Conservation (phyloP, 2,329 filamentous ascomycete genomes). For the Phaeosphaeria sp. region DNA sequence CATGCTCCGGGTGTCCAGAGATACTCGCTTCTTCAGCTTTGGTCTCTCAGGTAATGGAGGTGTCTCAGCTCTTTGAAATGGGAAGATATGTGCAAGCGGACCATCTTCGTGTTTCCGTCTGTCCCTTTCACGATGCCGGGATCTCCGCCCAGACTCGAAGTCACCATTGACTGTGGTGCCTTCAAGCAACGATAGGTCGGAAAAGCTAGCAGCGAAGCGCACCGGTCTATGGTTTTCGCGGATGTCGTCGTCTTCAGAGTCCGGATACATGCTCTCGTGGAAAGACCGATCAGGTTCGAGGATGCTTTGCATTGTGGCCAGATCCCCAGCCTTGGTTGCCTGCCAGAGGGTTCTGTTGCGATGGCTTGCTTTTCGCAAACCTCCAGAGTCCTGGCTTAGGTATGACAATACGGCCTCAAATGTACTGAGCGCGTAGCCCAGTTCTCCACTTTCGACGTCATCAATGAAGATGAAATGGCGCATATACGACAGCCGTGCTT, state of each 20-base stretch:
- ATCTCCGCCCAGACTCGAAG: conserved; percentile 24
- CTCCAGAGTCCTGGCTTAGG: conserved; percentile 80
- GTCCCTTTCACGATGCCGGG: conserved; percentile 25
- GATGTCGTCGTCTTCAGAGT: conserved; percentile 38
- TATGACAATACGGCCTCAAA: conserved; percentile 94
- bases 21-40: conserved; percentile 75
- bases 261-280: conserved; percentile 38
- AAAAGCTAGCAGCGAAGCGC: conserved; percentile 40
- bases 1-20: conserved; percentile 87
- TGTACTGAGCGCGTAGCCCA: conserved; percentile 94
- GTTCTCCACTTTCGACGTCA: conserved; percentile 94
- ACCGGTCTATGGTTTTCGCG: conserved; percentile 34
- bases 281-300: conserved; percentile 71
- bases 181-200: conserved; percentile 33
- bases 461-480: conserved; percentile 97
- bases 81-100: conserved; percentile 83
- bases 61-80: conserved; percentile 73
- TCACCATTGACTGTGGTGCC: conserved; percentile 42
- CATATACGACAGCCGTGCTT: conserved; percentile 91
- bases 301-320: conserved; percentile 77
- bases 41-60: conserved; percentile 57
- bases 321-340: conserved; percentile 77
- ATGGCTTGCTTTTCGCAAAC: conserved; percentile 81
- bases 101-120: conserved; percentile 39
- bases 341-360: conserved; percentile 90